phyloP scores from a whole-genome alignment of 2,329 filamentous ascomycete species.

The Fragosphaeria purpurea region DNA sequence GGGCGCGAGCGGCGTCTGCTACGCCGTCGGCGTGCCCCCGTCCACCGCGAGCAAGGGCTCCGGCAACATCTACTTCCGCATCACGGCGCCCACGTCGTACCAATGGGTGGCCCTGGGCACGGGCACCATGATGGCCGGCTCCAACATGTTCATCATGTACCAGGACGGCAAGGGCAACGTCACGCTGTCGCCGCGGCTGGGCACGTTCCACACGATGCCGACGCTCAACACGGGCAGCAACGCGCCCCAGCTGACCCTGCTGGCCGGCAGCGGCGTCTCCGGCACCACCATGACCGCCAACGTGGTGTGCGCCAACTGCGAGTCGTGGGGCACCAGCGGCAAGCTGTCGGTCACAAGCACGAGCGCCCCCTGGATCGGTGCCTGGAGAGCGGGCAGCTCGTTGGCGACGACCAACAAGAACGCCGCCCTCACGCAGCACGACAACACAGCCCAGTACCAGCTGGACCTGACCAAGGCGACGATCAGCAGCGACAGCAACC shows the following conservation, averaged over 20 bases:
- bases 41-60: conserved; percentile 34
- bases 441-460: conserved; percentile 30
- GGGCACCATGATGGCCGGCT: conserved; percentile 41
- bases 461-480: conserved; percentile 40
- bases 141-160: conserved; percentile 56
- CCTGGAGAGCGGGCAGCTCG: conserved; percentile 38
- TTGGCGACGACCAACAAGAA: conserved; percentile 32
- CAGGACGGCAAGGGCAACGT: conserved; percentile 47
- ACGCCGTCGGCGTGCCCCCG: conserved; percentile 44
- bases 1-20: conserved; percentile 36
- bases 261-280: conserved; percentile 48
- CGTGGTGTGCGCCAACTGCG: conserved; percentile 43
- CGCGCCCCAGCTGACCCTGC: conserved; percentile 37
- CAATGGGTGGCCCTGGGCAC: conserved; percentile 50
- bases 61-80: conserved; percentile 52
- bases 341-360: conserved; percentile 31
- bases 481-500: conserved; percentile 39
- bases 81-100: conserved; percentile 42
- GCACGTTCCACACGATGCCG: conserved; percentile 38
- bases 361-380: conserved; percentile 40
- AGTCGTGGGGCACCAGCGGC: conserved; percentile 32
- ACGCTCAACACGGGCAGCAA: conserved; percentile 28
- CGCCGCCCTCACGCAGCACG: conserved; percentile 36
- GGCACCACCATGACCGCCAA: conserved; percentile 48
- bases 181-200: conserved; percentile 48